Conservation (phyloP, 805 yeast species). For the Lachancea lanzarotensis region DNA sequence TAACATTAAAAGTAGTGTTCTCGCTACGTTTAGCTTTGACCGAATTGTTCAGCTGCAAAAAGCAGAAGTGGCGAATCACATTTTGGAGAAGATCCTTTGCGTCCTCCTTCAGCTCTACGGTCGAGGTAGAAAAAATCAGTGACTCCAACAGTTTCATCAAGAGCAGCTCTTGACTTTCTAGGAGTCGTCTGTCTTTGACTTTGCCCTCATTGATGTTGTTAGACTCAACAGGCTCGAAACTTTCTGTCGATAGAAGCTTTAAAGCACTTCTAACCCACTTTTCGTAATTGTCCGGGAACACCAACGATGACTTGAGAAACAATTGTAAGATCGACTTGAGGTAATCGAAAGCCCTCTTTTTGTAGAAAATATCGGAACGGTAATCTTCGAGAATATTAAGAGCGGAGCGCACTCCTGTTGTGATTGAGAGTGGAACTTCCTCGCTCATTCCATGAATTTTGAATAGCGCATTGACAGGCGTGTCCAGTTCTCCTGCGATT, state of each 20-base stretch:
- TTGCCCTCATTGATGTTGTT: slow-evolving; percentile 36
- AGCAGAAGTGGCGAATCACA: slow-evolving; percentile 69
- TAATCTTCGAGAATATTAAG: slow-evolving; percentile 66
- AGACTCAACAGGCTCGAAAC: slow-evolving; percentile 28
- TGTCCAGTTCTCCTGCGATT: slow-evolving; percentile 48
- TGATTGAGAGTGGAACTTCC: slow-evolving; percentile 64
- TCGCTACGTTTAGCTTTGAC: slow-evolving; percentile 61
- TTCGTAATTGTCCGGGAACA: slow-evolving; percentile 37
- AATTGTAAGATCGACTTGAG: slow-evolving; percentile 59
- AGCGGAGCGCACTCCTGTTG: slow-evolving; percentile 80
- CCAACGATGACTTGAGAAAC: slow-evolving; percentile 43
- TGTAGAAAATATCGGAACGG: slow-evolving; percentile 49
- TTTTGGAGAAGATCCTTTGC: slow-evolving; percentile 57
- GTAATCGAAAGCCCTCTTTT: slow-evolving; percentile 72
- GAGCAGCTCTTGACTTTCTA: slow-evolving; percentile 59
- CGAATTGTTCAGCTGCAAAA: slow-evolving; percentile 70
- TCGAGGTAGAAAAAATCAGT: slow-evolving; percentile 67
- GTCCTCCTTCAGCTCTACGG: slow-evolving; percentile 63
- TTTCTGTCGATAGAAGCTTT: slow-evolving; percentile 28
- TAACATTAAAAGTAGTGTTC: slow-evolving; percentile 64
- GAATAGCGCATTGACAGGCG: slow-evolving; percentile 63
- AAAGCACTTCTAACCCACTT: slow-evolving; percentile 46
- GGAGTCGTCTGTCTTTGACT: slow-evolving; percentile 42
- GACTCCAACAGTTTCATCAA: slow-evolving; percentile 60
- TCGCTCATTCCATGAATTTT: slow-evolving; percentile 60